Base-by-base conservation (phyloP, 768 basidiomycete genomes). In the Infundibulicybe gibba region DNA sequence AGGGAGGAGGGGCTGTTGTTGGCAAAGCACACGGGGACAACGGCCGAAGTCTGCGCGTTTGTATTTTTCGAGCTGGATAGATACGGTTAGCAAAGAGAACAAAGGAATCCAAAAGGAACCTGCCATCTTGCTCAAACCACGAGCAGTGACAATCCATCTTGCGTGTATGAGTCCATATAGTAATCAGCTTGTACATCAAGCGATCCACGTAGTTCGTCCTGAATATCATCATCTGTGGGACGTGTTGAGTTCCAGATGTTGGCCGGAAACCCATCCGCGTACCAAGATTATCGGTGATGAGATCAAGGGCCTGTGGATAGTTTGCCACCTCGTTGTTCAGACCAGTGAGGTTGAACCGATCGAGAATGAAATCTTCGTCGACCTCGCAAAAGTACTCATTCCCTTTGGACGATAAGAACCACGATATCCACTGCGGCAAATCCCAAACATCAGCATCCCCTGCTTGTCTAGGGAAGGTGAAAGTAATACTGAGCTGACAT, bases 371-470 rank as follows among this genome's bases (percentile, higher is more conserved):
- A 67, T 98, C 95, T 61, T 98, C 97, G 63, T 97, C 97, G 51
- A 98, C 93, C 73, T 98, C 94, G 66, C 95, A 97, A 60, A 97
- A 98, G 72, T 99, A 99, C 71, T 99, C 97, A 64, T 99, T 98
- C 48, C 97, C 94, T 64, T 97, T 97, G 15, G 92, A 94, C 16
- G 91, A 90, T 5, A 97, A 74, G 60, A 97, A 97, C 94, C 94
- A 97, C 3, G 93, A 92, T 56, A 95, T 94, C 94, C 94, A 97
- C 91, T 94, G 53, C 17, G 38, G 30, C 42, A 32, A 30, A 20
- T n/a, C 37, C 44, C 19, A 41, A 48, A 44, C 20, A 19, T 25
- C 47, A 41, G 51, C 30, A 46, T 32, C n/a, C 8, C 30, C 41
- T 17, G 10, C n/a, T 44, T 15, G 39, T 47, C 15, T 12, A 34